Conservation (phyloP, 140 eudicot species). For the Bidens hawaiensis region DNA sequence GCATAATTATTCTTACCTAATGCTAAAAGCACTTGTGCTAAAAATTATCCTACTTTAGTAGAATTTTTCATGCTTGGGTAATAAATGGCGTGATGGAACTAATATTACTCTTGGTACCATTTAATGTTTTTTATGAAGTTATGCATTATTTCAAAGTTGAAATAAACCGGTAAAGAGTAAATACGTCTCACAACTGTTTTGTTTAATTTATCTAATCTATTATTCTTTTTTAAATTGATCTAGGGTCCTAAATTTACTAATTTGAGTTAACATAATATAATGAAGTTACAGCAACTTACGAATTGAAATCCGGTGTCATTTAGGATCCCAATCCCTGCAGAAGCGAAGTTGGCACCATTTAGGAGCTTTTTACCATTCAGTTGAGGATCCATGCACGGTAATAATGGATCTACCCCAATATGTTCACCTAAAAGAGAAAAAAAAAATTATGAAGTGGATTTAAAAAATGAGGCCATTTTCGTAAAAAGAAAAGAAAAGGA, state of each 20-base stretch:
- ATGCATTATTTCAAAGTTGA: too few relatives aligned
- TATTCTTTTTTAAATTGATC: not conserved
- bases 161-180: too few relatives aligned
- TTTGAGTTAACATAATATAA: not conserved
- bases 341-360: slow-evolving; percentile 37
- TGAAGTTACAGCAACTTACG: slow-evolving; percentile 17
- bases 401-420: slow-evolving; percentile 26
- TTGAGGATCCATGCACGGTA: slow-evolving; percentile 29
- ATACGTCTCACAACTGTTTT: not conserved
- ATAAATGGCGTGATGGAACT: too few relatives aligned
- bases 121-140: too few relatives aligned
- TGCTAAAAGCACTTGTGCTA: too few relatives aligned
- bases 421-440: slow-evolving; percentile 7
- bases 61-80: too few relatives aligned
- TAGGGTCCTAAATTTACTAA: not conserved
- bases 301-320: slow-evolving; percentile 36
- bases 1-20: too few relatives aligned
- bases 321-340: slow-evolving; percentile 40
- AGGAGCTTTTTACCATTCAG: slow-evolving; percentile 28
- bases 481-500: not conserved
- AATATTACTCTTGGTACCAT: too few relatives aligned
- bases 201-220: not conserved
- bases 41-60: too few relatives aligned
- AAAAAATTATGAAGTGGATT: too few relatives aligned
- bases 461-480: too few relatives aligned